Conservation (phyloP, 2,329 filamentous ascomycete genomes). For the Monilinia polystroma region DNA sequence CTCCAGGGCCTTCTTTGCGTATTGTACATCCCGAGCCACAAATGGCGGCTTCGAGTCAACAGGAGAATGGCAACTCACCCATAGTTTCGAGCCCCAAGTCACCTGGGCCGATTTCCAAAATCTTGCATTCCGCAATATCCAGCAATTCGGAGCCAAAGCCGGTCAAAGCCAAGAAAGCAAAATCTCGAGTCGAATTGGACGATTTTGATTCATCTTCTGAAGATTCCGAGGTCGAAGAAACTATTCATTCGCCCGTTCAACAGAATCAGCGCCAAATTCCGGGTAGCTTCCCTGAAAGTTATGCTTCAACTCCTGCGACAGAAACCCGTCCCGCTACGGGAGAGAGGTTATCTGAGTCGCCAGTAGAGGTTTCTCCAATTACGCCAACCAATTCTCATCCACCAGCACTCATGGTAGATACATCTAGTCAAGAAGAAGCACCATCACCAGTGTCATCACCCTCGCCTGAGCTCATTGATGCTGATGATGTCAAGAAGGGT, state of each 20-base stretch:
- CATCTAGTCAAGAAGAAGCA: constrained; percentile 66
- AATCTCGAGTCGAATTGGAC: constrained; percentile 65
- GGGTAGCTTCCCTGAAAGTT: constrained; percentile 41
- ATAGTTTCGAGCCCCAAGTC: constrained; percentile 43
- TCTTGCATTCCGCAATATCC: constrained; percentile 44
- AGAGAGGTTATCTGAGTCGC: constrained; percentile 64
- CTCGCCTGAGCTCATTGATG: constrained; percentile 59
- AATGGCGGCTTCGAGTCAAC: constrained; percentile 30
- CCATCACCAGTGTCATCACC: constrained; percentile 63
- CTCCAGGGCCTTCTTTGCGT: constrained; percentile 38
- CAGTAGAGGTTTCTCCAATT: constrained; percentile 62
- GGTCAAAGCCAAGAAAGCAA: constrained; percentile 58
- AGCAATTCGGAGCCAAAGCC: constrained; percentile 51
- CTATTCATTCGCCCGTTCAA: constrained; percentile 30
- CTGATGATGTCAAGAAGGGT: constrained; percentile 43
- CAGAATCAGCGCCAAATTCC: constrained; percentile 37
- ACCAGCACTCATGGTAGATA: constrained; percentile 68
- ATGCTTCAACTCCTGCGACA: constrained; percentile 32
- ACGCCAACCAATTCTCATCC: constrained; percentile 51
- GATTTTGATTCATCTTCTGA: constrained; percentile 58
- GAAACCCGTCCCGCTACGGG: constrained; percentile 40
- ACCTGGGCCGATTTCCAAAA: constrained; percentile 45
- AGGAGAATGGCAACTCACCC: constrained; percentile 37
- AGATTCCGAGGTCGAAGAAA: constrained; percentile 41
- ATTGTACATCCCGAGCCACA: constrained; percentile 38